These are phyloP conservation scores for Kwoniella sp. DNA, from an alignment of 768 basidiomycete species.

Conservation along the genomic window DNA sequence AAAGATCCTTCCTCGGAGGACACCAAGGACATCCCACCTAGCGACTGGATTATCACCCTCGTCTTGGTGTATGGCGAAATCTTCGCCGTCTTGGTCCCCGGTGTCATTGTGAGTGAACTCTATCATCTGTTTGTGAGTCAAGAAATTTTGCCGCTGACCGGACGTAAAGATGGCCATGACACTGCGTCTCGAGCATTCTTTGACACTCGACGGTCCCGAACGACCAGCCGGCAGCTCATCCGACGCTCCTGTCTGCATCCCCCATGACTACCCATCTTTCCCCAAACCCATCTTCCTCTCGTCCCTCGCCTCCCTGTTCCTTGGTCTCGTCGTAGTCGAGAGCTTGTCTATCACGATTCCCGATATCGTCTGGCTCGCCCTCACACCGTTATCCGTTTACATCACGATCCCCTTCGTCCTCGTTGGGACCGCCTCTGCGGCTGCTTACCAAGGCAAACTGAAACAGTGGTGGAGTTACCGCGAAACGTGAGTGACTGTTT, in stretches of 20 bases:
- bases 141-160: too few relatives aligned
- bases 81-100: slow-evolving; percentile 9
- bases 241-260: slow-evolving; percentile 13
- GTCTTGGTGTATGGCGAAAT: slow-evolving; percentile 9
- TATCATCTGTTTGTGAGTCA: too few relatives aligned
- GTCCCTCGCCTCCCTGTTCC: slow-evolving; percentile 1
- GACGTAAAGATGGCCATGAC: slow-evolving; percentile 14
- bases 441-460: slow-evolving; percentile 11
- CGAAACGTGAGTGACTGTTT: slow-evolving; percentile 8
- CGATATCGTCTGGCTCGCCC: slow-evolving; percentile 9
- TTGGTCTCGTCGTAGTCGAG: not conserved
- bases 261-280: slow-evolving; percentile 18
- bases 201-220: slow-evolving; percentile 1
- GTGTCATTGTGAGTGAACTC: not conserved
- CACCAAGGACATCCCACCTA: not conserved
- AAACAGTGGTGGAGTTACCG: slow-evolving; percentile 13
- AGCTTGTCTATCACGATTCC: slow-evolving; percentile 3
- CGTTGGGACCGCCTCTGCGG: slow-evolving; percentile 6
- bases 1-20: not conserved
- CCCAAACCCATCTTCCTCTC: slow-evolving; percentile 16
- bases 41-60: slow-evolving; percentile 14
- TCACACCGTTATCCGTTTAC: slow-evolving; percentile 10
- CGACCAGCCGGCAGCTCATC: slow-evolving; percentile 4
- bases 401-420: slow-evolving; percentile 13
- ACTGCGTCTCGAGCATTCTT: slow-evolving; percentile 15